A percentile compares a stretch with the other conserved stretches of the same genome.
Conservation (phyloP, 2,329 filamentous ascomycete species). For the Aspergillus thermomutatus region DNA sequence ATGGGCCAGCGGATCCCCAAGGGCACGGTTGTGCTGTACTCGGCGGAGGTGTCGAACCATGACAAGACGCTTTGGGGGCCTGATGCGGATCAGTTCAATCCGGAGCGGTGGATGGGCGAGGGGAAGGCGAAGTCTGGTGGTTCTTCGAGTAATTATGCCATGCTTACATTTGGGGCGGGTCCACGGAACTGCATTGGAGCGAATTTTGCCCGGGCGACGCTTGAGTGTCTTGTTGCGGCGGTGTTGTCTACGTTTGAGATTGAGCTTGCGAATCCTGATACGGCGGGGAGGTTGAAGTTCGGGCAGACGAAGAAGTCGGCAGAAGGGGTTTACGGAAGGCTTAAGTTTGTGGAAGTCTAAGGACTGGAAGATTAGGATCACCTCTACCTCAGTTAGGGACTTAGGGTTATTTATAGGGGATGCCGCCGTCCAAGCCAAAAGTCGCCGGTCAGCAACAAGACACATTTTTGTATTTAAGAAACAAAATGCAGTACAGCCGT, state of each 20-base stretch:
- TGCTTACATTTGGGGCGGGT: constrained; percentile 16
- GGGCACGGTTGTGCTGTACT: background rate
- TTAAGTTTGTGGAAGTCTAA: background rate
- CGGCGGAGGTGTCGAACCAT: background rate
- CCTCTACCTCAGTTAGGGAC: too few species aligned
- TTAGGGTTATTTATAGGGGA: too few species aligned
- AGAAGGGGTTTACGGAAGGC: background rate
- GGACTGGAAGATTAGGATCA: too few species aligned
- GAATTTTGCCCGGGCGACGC: constrained; percentile 14
- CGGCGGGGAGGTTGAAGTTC: background rate
- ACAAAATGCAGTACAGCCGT: too few species aligned
- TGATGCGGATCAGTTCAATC: background rate
- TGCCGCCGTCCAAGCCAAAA: background rate
- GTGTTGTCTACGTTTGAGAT: background rate
- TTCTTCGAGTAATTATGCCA: constrained; percentile 14
- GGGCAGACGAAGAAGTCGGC: background rate
- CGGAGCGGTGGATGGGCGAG: background rate
- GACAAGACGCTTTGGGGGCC: background rate
- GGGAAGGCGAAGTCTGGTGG: constrained; percentile 5
- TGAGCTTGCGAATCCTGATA: background rate
- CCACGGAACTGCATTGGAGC: constrained; percentile 15
- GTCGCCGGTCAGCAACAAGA: background rate
- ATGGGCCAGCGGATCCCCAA: background rate
- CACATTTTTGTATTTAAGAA: too few species aligned
- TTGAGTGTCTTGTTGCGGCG: constrained; percentile 10